phyloP scores from a whole-genome alignment of 495 filamentous ascomycete species.

The Penicillium diatomitis region DNA sequence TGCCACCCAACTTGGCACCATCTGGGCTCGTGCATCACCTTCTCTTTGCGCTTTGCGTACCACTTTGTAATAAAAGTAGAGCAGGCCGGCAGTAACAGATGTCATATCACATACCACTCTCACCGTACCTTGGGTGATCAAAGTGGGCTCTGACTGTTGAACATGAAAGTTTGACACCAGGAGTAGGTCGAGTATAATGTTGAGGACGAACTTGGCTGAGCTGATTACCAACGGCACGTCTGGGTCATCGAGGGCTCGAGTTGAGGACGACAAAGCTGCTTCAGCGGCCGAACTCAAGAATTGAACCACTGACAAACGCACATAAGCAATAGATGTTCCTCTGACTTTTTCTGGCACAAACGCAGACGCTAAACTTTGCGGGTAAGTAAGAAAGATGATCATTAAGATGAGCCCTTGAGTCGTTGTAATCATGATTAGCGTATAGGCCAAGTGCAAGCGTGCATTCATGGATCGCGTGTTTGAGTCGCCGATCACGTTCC shows the following conservation, averaged over 20 bases:
- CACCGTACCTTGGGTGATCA: constrained; percentile 56
- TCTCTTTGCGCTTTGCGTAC: constrained; percentile 11
- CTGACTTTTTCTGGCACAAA: constrained; percentile 57
- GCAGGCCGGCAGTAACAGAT: constrained; percentile 47
- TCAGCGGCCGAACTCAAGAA: constrained; percentile 55
- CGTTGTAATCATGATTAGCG: constrained; percentile 51
- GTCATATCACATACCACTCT: constrained; percentile 51
- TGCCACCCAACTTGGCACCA: constrained; percentile 21
- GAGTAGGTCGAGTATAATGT: constrained; percentile 64
- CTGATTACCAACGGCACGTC: constrained; percentile 67
- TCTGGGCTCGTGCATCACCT: not conserved
- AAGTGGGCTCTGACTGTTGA: constrained; percentile 39
- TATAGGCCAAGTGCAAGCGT: constrained; percentile 53
- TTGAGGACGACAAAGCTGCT: constrained; percentile 50
- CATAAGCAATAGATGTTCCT: constrained; percentile 49
- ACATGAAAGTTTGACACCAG: constrained; percentile 62
- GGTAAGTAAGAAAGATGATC: constrained; percentile 48
- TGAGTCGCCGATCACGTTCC: constrained; percentile 61
- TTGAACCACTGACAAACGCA: constrained; percentile 55
- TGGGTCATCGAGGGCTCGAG: constrained; percentile 60
- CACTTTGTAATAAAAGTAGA: constrained; percentile 47
- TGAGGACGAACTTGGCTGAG: constrained; percentile 50
- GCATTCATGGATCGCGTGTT: constrained; percentile 40
- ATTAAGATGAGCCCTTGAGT: constrained; percentile 51
- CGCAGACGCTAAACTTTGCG: constrained; percentile 43